These are phyloP conservation scores for Fusarium coffeatum DNA, from an alignment of 2,329 filamentous ascomycete genomes.

Conservation along the genomic window DNA sequence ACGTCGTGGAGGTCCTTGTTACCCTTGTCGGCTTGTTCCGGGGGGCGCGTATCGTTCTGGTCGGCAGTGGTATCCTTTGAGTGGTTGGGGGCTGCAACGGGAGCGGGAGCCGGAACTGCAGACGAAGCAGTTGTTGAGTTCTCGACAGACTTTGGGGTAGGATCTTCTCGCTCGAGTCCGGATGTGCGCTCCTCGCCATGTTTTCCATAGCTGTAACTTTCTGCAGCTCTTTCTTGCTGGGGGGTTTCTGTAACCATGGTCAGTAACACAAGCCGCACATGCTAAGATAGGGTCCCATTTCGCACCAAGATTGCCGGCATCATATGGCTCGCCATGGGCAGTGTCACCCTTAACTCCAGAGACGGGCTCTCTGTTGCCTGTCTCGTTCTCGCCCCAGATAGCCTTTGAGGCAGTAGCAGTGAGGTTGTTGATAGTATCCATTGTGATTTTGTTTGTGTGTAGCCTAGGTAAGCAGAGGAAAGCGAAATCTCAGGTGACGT, in stretches of 20 bases:
- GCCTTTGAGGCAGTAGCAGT: slow-evolving; percentile 55
- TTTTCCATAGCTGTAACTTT: slow-evolving; percentile 26
- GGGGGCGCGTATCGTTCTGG: slow-evolving; percentile 57
- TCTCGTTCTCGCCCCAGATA: slow-evolving; percentile 58
- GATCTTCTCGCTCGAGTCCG: slow-evolving; percentile 15
- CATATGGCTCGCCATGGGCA: slow-evolving; percentile 77
- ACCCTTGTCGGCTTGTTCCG: slow-evolving; percentile 48
- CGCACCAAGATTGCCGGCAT: slow-evolving; percentile 78
- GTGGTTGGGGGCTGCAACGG: slow-evolving; percentile 6
- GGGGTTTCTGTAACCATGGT: slow-evolving; percentile 22
- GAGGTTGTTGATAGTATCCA: slow-evolving; percentile 74
- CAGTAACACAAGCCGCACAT: background rate
- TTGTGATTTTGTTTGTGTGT: slow-evolving; percentile 49
- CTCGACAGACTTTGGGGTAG: slow-evolving; percentile 3
- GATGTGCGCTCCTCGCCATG: slow-evolving; percentile 17
- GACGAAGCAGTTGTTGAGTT: background rate
- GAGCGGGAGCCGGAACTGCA: slow-evolving; percentile 2
- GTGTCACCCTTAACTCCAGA: slow-evolving; percentile 77
- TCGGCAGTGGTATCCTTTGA: slow-evolving; percentile 39
- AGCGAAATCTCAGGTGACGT: background rate
- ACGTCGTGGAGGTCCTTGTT: slow-evolving; percentile 52
- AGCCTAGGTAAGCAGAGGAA: background rate
- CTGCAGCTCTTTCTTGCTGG: slow-evolving; percentile 35
- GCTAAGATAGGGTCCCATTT: background rate
- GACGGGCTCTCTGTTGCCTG: slow-evolving; percentile 69